phyloP scores from a whole-genome alignment of 2,329 filamentous ascomycete species.

The Raffaelea deltoideospora region DNA sequence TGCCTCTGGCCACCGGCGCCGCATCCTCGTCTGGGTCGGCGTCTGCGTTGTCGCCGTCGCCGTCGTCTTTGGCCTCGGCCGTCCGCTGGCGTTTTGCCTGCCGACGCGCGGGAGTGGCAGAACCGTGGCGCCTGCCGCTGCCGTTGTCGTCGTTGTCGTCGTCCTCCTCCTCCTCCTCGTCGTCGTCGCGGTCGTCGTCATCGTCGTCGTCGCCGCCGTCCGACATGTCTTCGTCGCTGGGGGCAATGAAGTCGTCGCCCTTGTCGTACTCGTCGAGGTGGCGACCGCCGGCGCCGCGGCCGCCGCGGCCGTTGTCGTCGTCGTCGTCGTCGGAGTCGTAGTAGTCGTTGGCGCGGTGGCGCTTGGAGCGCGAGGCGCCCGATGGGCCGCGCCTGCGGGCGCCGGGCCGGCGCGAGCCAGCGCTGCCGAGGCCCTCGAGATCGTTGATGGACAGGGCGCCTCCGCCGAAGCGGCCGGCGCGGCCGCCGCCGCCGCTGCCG shows the following conservation, averaged over 20 bases:
- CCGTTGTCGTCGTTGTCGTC: constrained; percentile 12
- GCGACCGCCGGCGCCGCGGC: constrained; percentile 40
- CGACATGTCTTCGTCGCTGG: constrained; percentile 52
- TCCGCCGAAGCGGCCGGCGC: constrained; percentile 24
- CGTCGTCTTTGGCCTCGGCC: constrained; percentile 31
- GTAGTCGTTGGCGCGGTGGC: constrained; percentile 42
- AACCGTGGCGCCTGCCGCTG: too few species aligned
- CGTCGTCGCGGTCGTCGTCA: constrained; percentile 42
- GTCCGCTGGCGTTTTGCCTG: constrained; percentile 35
- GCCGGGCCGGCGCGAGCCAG: constrained; percentile 24
- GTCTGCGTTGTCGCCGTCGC: constrained; percentile 32
- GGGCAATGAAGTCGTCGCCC: constrained; percentile 65
- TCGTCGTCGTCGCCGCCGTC: constrained; percentile 45
- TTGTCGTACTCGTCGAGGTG: constrained; percentile 64
- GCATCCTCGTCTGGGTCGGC: constrained; percentile 38
- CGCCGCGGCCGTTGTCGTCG: too few species aligned
- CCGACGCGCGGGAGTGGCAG: constrained; percentile 11
- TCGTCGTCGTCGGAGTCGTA: constrained; percentile 73
- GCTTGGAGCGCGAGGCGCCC: constrained; percentile 34
- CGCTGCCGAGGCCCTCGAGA: constrained; percentile 36
- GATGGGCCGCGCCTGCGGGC: constrained; percentile 35
- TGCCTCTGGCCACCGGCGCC: constrained; percentile 33
- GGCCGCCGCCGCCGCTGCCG: constrained; percentile 12
- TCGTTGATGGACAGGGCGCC: constrained; percentile 51
- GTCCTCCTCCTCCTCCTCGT: constrained; percentile 39